Evolutionary conservation across 2,329 filamentous ascomycete genomes (phyloP), one percentile per base, ranked within the genome.

Genomic region (Leptographium galeiforme): DNA sequence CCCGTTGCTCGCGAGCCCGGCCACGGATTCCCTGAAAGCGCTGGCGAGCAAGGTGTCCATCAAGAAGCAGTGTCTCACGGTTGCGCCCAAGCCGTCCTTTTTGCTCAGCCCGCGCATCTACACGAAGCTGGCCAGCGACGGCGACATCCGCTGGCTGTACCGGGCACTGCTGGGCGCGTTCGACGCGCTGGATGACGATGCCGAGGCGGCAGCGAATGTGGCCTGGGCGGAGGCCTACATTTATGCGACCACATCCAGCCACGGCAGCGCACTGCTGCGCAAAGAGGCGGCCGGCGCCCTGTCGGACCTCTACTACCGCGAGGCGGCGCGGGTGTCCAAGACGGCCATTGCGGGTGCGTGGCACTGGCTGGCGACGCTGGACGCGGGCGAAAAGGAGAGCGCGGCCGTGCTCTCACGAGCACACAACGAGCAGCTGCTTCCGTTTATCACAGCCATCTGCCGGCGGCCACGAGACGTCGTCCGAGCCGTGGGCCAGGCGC

Each of bases 211-310:
- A 11, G 71, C 78, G n/a, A 75, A 76, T 56, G 68, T 79, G 52
- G 80, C 83, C 16, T 98, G 91, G 93, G 83, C 87, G 14, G 87
- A 95, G 61, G 83, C 86, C 2, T 79, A 91, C 55, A 82, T 96
- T n/a, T 94, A 86, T 64, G 71, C 87, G 16, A 78, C 91, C 47
- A 82, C 82, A 47, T 81, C 84, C 1, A 70, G 79, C 14, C 72
- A 67, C 13, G 71, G 87, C 19, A 73, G 84, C 13, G 73, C 82
- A 3, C 72, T 72, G 40, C 71, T 86, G 48, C 82, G 85, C 54
- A 81, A 82, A 57, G 76, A 82, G 59, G 79, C 84, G 6, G 74
- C 74, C 19, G 70, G 74, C 47, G 69, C 76, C 0, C 68, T 98
- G 36, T 81, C 85, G 0, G 66, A 68, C 40, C 71, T 85, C 2